Conservation (phyloP, 768 basidiomycete genomes). For the Hydnomerulius pinastri region DNA sequence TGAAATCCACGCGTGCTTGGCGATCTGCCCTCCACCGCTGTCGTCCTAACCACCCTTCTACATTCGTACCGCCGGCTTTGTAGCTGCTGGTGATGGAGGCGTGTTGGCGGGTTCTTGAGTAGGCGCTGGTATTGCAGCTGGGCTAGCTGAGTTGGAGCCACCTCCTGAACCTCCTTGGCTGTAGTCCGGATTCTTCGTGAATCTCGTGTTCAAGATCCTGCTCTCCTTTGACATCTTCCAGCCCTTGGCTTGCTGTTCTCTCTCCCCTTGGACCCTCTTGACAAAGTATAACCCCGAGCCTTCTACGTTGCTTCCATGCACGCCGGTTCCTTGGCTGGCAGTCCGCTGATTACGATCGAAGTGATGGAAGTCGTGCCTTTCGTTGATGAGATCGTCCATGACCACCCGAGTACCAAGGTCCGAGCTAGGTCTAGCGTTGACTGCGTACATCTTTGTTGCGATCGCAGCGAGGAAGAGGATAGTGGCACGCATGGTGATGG, state of each 20-base stretch:
- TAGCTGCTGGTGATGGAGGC: conserved; percentile 8
- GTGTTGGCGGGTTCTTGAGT: conserved; percentile 11
- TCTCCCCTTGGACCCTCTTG: not conserved
- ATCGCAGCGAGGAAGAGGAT: conserved; percentile 26
- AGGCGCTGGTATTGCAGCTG: conserved; percentile 11
- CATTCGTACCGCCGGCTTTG: not conserved
- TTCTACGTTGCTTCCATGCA: not conserved
- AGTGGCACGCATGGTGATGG: conserved; percentile 29
- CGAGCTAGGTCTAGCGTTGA: conserved; percentile 25
- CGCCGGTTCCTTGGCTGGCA: conserved; percentile 12
- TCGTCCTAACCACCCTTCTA: conserved; percentile 2
- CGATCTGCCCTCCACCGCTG: not conserved
- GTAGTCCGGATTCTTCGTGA: conserved; percentile 29
- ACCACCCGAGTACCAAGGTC: conserved; percentile 19
- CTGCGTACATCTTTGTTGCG: conserved; percentile 15
- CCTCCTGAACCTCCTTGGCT: conserved; percentile 15
- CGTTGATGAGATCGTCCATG: conserved; percentile 19
- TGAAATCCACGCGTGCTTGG: not conserved
- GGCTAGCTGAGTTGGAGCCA: conserved; percentile 5
- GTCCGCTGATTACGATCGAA: conserved; percentile 31
- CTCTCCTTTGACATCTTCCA: conserved; percentile 1
- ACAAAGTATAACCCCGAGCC: not conserved
- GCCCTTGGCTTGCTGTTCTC: not conserved
- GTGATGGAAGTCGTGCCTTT: conserved; percentile 29
- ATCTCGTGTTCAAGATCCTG: conserved; percentile 12